Evolutionary conservation across 495 filamentous ascomycete genomes (phyloP), one percentile per base, ranked within the genome.

Genomic region (Penicillium tannophilum): DNA sequence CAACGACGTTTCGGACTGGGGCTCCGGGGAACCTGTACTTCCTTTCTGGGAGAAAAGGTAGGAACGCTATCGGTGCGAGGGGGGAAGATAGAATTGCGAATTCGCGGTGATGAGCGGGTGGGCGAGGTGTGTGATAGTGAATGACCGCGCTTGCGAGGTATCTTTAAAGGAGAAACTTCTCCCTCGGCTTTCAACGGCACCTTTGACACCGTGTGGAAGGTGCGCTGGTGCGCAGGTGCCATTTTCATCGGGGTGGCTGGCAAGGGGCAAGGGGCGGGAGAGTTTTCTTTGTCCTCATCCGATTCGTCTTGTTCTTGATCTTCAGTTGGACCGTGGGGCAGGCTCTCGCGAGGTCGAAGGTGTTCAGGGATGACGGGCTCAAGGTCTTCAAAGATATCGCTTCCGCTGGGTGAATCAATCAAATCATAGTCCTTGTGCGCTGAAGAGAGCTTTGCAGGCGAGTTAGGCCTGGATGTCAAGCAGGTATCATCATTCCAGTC

Each of bases 151-250:
- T 89, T 74, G 63, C 81, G 76, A 63, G 78, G 61, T 60, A 83
- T 58, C 69, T 85, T 83, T 50, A 83, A 65, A 4, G 87, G 85
- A 2, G 82, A 84, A 1, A 83, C 78, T 1, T 88, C 79, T 16
- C 86, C 88, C 44, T 85, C 86, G 0, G 84, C 78, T 70, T 89
- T 90, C 26, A 92, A 72, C 5, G 90, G 88, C 1, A 92, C 87
- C 74, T 91, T 93, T 14, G 85, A 87, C 0, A 89, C 83, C 0
- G 89, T 92, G 65, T 90, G 85, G 55, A 88, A 79, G 14, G 83
- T 80, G 28, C 72, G 75, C 24, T 72, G 63, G 26, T 65, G 63
- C 44, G 71, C 61, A 3, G 57, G 56, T 11, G 52, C 59, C 16
- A 52, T 30, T 35, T 68, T 70, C 6, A 71, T 58, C 1, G 78